Evolutionary conservation across 208 protist genomes (phyloP).

Genomic region (Naegleria fowleri): DNA sequence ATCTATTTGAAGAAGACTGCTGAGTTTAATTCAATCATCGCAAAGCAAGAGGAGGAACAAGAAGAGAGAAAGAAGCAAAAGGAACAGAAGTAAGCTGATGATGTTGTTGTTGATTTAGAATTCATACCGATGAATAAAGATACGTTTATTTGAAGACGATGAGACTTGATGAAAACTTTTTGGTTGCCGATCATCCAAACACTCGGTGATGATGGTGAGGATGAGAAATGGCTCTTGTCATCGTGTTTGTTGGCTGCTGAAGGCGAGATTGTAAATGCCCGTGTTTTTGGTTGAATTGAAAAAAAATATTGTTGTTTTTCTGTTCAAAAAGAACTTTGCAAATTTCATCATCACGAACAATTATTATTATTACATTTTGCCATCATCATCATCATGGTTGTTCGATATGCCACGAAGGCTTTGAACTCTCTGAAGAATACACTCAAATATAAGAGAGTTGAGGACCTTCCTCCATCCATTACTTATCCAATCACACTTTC

Average conservation of each 20-base stretch:
- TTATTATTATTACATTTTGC: too few relatives aligned
- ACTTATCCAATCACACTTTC: neutral
- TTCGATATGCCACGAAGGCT: neutral
- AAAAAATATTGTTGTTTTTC: neutral
- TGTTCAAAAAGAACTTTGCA: too few relatives aligned
- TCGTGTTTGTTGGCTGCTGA: too few relatives aligned
- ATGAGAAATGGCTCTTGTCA: too few relatives aligned
- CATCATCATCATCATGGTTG: neutral
- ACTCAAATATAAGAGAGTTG: neutral
- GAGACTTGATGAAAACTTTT: too few relatives aligned
- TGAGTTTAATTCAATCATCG: neutral
- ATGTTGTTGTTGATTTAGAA: neutral
- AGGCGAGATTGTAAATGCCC: too few relatives aligned
- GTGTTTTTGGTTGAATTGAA: too few relatives aligned
- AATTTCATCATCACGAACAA: too few relatives aligned
- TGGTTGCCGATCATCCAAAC: too few relatives aligned
- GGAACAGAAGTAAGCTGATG: neutral
- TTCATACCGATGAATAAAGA: too few relatives aligned
- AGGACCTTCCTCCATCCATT: neutral
- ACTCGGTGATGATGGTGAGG: too few relatives aligned
- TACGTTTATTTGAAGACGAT: too few relatives aligned
- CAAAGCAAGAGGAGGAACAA: neutral
- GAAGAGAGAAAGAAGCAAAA: conserved; percentile 17
- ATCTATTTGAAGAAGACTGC: conserved; percentile 10
- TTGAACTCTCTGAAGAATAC: neutral